Conservation (phyloP, 805 yeast species). For the Candida khao-thaluensis region DNA sequence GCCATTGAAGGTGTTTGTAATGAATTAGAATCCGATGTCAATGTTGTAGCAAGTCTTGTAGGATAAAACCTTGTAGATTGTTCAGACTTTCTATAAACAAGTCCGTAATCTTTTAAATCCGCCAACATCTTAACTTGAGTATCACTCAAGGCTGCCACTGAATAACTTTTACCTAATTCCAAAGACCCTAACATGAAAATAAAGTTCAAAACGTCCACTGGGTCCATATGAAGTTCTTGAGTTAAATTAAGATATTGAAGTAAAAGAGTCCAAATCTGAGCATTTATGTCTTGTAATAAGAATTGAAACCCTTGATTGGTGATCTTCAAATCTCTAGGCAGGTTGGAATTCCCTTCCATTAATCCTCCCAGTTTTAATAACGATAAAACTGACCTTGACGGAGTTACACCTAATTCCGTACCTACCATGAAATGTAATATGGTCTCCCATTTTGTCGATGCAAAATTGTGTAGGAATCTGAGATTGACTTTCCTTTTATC, state of each 20-base stretch:
- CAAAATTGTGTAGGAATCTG: conserved; percentile 73
- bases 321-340: conserved; percentile 51
- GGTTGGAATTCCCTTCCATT: conserved; percentile 63
- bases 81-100: conserved; percentile 64
- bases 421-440: conserved; percentile 98
- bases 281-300: conserved; percentile 84
- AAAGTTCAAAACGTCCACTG: conserved; percentile 92
- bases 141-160: conserved; percentile 63
- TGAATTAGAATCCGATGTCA: conserved; percentile 79
- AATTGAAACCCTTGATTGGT: conserved; percentile 95
- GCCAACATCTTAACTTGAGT: conserved; percentile 86
- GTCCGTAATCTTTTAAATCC: conserved; percentile 87
- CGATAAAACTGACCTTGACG: conserved; percentile 79
- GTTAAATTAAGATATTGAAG: conserved; percentile 85
- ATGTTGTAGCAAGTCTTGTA: conserved; percentile 82
- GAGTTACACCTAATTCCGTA: conserved; percentile 65
- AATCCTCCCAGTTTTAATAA: conserved; percentile 77
- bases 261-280: conserved; percentile 91
- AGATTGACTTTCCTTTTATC: conserved; percentile 59
- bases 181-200: conserved; percentile 90
- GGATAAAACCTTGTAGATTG: conserved; percentile 75
- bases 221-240: conserved; percentile 84
- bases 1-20: conserved; percentile 73
- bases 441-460: conserved; percentile 89
- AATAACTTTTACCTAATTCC: conserved; percentile 86